Evolutionary conservation across 2,329 filamentous ascomycete genomes (phyloP).

Genomic region (Diaporthe ampelina): DNA sequence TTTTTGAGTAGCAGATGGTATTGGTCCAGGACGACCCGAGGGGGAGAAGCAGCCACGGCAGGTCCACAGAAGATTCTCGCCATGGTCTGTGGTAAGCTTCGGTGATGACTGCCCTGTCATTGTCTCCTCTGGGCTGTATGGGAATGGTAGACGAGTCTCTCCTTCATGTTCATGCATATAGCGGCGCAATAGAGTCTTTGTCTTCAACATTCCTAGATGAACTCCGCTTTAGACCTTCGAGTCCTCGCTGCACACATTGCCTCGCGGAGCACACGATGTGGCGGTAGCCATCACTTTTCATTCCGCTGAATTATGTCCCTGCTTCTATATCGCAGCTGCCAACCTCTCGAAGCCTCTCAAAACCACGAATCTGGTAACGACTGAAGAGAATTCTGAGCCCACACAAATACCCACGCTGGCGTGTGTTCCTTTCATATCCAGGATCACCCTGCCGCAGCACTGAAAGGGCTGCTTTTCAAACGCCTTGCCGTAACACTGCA

Average conservation of each 20-base stretch:
- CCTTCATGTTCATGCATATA: background rate
- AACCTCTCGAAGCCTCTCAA: background rate
- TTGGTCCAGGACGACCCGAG: background rate
- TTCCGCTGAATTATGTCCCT: background rate
- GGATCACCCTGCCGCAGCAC: background rate
- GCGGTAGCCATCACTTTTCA: background rate
- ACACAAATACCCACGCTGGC: background rate
- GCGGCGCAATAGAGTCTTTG: background rate
- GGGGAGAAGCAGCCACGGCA: no score
- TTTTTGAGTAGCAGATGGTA: background rate
- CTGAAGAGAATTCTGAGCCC: background rate
- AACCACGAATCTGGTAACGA: conserved; percentile 17
- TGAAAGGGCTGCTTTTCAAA: background rate
- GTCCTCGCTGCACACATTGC: no score
- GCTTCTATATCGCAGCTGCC: background rate
- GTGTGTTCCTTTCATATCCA: background rate
- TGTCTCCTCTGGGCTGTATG: background rate
- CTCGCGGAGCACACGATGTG: background rate
- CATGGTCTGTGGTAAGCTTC: background rate
- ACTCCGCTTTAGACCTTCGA: no score
- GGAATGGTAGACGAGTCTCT: background rate
- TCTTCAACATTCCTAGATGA: no score
- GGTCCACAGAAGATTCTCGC: background rate
- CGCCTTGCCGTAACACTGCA: no score
- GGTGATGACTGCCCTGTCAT: background rate